These are phyloP conservation scores for Heterobasidion annosum DNA, from an alignment of 1,284 basidiomycete species.

Conservation along the genomic window DNA sequence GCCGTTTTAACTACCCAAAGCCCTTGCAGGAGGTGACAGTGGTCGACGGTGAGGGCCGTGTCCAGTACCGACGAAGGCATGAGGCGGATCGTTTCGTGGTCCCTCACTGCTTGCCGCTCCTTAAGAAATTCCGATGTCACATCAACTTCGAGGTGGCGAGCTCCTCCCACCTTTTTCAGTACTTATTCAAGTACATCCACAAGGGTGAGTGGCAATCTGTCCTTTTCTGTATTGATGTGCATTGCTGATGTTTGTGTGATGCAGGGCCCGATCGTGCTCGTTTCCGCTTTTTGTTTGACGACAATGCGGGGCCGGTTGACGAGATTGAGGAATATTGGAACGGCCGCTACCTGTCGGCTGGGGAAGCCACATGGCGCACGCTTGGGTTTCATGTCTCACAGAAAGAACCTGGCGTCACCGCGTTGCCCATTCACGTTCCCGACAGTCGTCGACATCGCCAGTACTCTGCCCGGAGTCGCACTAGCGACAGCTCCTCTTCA, in stretches of 20 bases:
- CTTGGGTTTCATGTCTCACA: conserved; percentile 21
- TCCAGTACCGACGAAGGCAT: conserved; percentile 17
- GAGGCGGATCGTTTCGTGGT: conserved; percentile 21
- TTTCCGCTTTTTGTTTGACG: background rate
- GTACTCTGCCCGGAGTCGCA: conserved; percentile 9
- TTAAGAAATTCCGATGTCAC: conserved; percentile 22
- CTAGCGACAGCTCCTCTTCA: conserved; percentile 12
- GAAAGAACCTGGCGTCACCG: conserved; percentile 22
- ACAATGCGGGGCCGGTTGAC: conserved; percentile 11
- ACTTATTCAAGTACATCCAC: conserved; percentile 31
- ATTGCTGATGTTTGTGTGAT: background rate
- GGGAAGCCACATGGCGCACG: conserved; percentile 26
- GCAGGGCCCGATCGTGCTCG: background rate
- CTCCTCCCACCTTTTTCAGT: conserved; percentile 24
- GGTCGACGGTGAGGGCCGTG: conserved; percentile 15
- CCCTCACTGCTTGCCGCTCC: conserved; percentile 20
- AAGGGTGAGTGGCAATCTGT: too few relatives aligned
- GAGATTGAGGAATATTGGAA: conserved; percentile 25
- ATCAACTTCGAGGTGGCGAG: conserved; percentile 26
- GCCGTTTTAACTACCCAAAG: conserved; percentile 24
- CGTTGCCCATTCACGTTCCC: conserved; percentile 22
- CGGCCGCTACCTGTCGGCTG: conserved; percentile 22
- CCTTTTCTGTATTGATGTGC: too few relatives aligned
- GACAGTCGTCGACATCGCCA: conserved; percentile 10
- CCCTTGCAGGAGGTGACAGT: conserved; percentile 14